Evolutionary conservation across 1,284 basidiomycete species (phyloP).

Genomic region (Naganishia albida): DNA sequence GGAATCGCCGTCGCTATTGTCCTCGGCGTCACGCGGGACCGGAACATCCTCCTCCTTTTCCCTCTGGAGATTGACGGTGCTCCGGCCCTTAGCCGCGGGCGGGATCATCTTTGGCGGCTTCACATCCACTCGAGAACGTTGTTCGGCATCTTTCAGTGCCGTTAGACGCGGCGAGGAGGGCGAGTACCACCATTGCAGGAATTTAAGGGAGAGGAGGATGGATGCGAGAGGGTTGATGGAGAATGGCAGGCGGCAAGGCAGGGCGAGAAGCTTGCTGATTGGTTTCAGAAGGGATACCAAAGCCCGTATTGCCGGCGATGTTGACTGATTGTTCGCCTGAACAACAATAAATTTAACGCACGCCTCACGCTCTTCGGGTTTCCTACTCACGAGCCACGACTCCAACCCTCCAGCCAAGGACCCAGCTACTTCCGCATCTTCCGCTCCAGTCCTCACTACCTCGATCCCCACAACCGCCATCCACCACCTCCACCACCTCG

Average conservation of each 20-base stretch:
- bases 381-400: constrained; percentile 2
- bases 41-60: constrained; percentile 36
- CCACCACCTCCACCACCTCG: constrained; percentile 90
- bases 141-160: constrained; percentile 34
- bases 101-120: constrained; percentile 17
- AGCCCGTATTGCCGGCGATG: not conserved
- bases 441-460: constrained; percentile 38
- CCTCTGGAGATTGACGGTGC: constrained; percentile 21
- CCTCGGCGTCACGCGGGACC: constrained; percentile 36
- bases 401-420: not conserved
- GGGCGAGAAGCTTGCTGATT: constrained; percentile 27
- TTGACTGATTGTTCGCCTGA: not conserved
- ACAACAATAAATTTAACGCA: not conserved
- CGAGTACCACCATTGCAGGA: constrained; percentile 99
- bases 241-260: constrained; percentile 51
- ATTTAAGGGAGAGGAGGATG: constrained; percentile 94
- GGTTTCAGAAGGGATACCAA: constrained; percentile 17
- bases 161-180: constrained; percentile 72
- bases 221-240: constrained; percentile 61
- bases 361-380: not conserved
- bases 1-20: constrained; percentile 37
- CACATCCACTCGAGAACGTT: constrained; percentile 43
- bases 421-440: constrained; percentile 35
- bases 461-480: constrained; percentile 78
- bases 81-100: constrained; percentile 6